Conservation (phyloP, 2,329 filamentous ascomycete species). For the Colletotrichum sp. region DNA sequence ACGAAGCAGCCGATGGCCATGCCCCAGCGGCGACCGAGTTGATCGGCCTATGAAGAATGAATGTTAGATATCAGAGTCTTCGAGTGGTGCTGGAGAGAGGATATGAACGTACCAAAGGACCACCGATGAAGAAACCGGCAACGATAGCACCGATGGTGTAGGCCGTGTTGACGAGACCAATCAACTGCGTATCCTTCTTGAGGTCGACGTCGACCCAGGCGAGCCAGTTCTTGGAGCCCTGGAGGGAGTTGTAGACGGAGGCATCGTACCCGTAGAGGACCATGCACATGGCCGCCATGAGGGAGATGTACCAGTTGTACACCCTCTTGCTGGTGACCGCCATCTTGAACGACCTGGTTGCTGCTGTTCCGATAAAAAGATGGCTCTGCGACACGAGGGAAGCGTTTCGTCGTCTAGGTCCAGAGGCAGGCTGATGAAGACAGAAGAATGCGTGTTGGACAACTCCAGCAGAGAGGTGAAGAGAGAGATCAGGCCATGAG, state of each 20-base stretch:
- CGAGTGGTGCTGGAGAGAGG: background rate
- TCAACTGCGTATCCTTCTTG: slow-evolving; percentile 47
- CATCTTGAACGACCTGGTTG: slow-evolving; percentile 6
- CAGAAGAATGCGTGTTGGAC: background rate
- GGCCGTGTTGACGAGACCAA: slow-evolving; percentile 66
- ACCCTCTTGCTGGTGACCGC: slow-evolving; percentile 12
- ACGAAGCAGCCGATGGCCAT: slow-evolving; percentile 70
- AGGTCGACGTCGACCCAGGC: slow-evolving; percentile 62
- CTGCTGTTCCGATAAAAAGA: background rate
- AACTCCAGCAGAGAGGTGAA: background rate
- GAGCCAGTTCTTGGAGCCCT: slow-evolving; percentile 71
- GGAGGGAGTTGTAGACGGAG: slow-evolving; percentile 75
- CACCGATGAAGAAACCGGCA: slow-evolving; percentile 72
- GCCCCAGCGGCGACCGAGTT: slow-evolving; percentile 65
- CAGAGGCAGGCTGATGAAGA: background rate
- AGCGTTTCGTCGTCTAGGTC: background rate
- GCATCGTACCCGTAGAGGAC: slow-evolving; percentile 78
- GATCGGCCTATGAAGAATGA: slow-evolving; percentile 50
- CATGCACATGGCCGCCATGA: slow-evolving; percentile 77
- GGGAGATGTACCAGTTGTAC: slow-evolving; percentile 51
- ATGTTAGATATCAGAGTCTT: background rate
- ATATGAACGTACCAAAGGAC: slow-evolving; percentile 52
- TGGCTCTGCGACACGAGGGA: background rate
- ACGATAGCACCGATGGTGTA: slow-evolving; percentile 76
- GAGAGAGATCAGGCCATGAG: background rate